Base-by-base conservation (phyloP, 2,329 filamentous ascomycete genomes). In the Monilinia fructicola region DNA sequence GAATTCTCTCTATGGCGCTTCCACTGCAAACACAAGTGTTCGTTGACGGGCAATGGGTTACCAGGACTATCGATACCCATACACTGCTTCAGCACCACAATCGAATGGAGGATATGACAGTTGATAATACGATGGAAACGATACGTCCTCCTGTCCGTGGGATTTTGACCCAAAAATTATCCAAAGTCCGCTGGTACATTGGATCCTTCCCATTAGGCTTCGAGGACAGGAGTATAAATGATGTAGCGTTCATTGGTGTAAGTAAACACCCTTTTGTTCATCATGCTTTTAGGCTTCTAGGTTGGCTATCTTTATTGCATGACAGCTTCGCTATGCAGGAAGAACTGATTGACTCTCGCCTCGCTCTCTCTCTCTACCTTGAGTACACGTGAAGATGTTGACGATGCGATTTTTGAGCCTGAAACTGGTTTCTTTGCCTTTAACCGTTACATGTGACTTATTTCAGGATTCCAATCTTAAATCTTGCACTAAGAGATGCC, bases 181-280 rank as follows among this genome's bases (percentile, higher is more conserved):
- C 61, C 85, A 88, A 64, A 96, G 91, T 69, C 90, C 93, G 1
- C 81, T 90, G 46, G 84, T 90, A 66, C 89, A 89, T 74, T 90
- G 85, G 81, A 89, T 97, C 54, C 80, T 97, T 18, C 91, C 93
- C 16, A 91, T 89, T n/a, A 86, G 89, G 68, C 81, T 98, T 67
- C 85, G 93, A 67, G 88, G 88, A 65, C 81, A 83, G 62, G 78
- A 83, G 54, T 82, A 87, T 68, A 93, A 93, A 95, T 72, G 93
- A 98, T 79, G 86, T 97, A 70, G 89, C 93, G 48, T 92, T 97
- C 73, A 84, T 99, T 67, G 91, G 93, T 64, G 88, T 90, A 82
- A 78, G 87, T 83, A 40, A n/a, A 63, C 35, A 21, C 26, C n/a
- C 67, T 67, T 67, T 55, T 69, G 35, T 58, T 54, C 42, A 5